phyloP scores from a whole-genome alignment of 2,329 filamentous ascomycete genomes.

The Paradendryphiella salina region DNA sequence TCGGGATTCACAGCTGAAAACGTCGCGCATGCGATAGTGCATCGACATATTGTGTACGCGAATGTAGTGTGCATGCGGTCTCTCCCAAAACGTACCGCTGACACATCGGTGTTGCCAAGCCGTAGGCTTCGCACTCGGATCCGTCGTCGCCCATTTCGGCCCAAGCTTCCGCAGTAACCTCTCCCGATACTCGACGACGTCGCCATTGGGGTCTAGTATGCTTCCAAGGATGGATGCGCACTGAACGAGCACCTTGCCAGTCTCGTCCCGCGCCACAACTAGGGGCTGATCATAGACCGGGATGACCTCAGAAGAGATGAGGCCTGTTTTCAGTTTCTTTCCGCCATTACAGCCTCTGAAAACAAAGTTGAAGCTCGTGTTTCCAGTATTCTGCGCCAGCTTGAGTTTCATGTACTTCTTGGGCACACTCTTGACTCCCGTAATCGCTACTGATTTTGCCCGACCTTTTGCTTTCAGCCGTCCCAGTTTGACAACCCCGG shows the following conservation, averaged over 20 bases:
- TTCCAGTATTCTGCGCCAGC: not conserved
- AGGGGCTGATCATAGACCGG: constrained; percentile 1
- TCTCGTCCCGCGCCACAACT: constrained; percentile 3
- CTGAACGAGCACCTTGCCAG: constrained; percentile 9
- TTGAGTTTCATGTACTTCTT: constrained; percentile 8
- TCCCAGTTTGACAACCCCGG: constrained; percentile 4
- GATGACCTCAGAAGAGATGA: not conserved
- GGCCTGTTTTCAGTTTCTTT: constrained; percentile 4
- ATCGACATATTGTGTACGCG: constrained; percentile 10
- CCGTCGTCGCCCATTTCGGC: constrained; percentile 4
- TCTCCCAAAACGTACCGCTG: constrained; percentile 7
- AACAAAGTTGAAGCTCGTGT: not conserved
- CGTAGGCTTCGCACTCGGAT: constrained; percentile 6
- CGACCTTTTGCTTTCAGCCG: constrained; percentile 2
- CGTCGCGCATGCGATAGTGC: constrained; percentile 6
- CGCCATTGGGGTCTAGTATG: constrained; percentile 2
- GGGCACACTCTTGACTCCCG: constrained; percentile 1
- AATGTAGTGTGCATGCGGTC: not conserved
- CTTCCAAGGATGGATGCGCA: constrained; percentile 6
- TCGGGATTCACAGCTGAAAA: constrained; percentile 2
- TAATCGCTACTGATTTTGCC: constrained; percentile 1
- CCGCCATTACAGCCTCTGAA: constrained; percentile 8
- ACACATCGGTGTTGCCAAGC: constrained; percentile 8
- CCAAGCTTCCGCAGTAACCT: constrained; percentile 2
- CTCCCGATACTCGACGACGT: constrained; percentile 1